Conservation (phyloP, 805 yeast species). For the Monosporozyma yasuniensis region DNA sequence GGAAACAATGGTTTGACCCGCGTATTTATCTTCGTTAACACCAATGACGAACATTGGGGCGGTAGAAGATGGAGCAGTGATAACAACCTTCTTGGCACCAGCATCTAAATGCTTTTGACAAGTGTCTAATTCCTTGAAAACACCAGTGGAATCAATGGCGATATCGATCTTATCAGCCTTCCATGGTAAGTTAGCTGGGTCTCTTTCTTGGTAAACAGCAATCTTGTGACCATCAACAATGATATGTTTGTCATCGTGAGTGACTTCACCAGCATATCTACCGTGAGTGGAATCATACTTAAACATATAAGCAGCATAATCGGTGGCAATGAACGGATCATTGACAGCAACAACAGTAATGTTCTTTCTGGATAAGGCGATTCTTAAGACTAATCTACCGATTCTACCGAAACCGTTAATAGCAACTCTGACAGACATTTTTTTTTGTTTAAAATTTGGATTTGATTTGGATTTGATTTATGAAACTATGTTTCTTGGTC, state of each 20-base stretch:
- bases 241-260: conserved; percentile 42
- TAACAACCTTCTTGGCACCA: conserved; percentile 66
- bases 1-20: conserved; percentile 50
- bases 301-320: conserved; percentile 67
- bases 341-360: conserved; percentile 57
- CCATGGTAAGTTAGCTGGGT: conserved; percentile 63
- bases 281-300: conserved; percentile 70
- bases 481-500: not conserved
- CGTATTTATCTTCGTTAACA: conserved; percentile 54
- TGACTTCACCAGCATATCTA: conserved; percentile 49
- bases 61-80: conserved; percentile 63
- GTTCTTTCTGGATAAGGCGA: conserved; percentile 44
- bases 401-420: conserved; percentile 70
- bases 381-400: conserved; percentile 60
- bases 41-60: conserved; percentile 70
- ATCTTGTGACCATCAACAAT: conserved; percentile 44
- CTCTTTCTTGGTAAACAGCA: conserved; percentile 52
- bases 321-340: conserved; percentile 60
- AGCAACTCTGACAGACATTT: conserved; percentile 39
- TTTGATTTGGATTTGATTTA: not conserved
- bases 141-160: conserved; percentile 66
- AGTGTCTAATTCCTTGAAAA: conserved; percentile 54
- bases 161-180: conserved; percentile 51
- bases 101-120: conserved; percentile 61
- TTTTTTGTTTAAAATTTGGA: conserved; percentile 5